Conservation (phyloP, 805 yeast species). For the Candida ovalis region DNA sequence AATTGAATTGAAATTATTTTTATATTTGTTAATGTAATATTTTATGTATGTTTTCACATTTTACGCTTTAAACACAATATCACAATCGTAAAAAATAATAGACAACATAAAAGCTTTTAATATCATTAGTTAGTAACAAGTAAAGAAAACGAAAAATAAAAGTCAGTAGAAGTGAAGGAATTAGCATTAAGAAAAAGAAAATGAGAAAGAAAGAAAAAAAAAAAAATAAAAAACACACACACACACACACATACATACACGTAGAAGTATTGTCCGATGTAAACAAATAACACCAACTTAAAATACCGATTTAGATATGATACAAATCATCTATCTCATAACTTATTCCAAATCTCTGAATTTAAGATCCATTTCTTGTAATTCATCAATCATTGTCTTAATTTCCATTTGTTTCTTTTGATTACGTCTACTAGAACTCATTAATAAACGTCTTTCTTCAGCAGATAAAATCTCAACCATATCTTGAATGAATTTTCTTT, state of each 20-base stretch:
- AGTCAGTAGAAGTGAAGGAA: too few relatives aligned
- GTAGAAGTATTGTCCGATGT: too few relatives aligned
- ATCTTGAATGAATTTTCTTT: conserved; percentile 13
- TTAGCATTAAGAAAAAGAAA: background rate
- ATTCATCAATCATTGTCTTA: conserved; percentile 18
- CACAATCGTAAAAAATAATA: too few relatives aligned
- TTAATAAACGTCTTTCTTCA: conserved; percentile 9
- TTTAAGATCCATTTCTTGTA: conserved; percentile 18
- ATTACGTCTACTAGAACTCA: background rate
- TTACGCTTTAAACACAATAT: too few relatives aligned
- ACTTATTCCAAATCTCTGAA: conserved; percentile 10
- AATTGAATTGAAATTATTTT: too few relatives aligned
- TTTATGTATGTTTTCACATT: too few relatives aligned
- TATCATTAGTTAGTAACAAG: background rate
- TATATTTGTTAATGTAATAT: too few relatives aligned
- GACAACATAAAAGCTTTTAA: background rate
- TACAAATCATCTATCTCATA: background rate
- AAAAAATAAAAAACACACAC: background rate
- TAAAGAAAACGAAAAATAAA: background rate
- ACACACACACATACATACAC: too few relatives aligned
- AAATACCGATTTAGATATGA: too few relatives aligned
- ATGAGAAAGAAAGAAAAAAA: background rate
- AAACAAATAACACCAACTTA: too few relatives aligned
- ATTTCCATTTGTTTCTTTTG: conserved; percentile 8
- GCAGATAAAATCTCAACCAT: conserved; percentile 11